Evolutionary conservation across 257 asterid genomes (phyloP).

Genomic region (Solanum pennellii): DNA sequence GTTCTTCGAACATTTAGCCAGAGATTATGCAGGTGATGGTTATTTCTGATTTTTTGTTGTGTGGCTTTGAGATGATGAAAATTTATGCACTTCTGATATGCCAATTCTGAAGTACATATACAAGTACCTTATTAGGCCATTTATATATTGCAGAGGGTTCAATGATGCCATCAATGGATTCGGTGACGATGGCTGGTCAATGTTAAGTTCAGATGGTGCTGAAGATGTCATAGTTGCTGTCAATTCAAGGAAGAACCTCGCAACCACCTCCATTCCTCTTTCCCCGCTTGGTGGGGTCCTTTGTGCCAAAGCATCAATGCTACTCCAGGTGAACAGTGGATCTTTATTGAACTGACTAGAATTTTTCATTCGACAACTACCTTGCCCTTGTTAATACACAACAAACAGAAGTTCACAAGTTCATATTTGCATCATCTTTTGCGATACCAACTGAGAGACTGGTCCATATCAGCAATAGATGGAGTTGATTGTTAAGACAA

Average conservation of each 20-base stretch:
- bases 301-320: conserved; percentile 96
- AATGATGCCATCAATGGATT: conserved; percentile 90
- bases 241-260: conserved; percentile 45
- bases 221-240: conserved; percentile 81
- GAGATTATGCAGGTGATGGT: conserved; percentile 72
- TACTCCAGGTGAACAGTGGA: conserved; percentile 53
- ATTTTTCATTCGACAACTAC: background rate
- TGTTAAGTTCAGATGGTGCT: conserved; percentile 58
- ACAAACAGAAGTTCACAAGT: background rate
- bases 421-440: background rate
- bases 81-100: background rate
- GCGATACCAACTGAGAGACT: background rate
- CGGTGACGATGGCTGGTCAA: conserved; percentile 91
- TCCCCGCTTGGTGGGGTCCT: conserved; percentile 74
- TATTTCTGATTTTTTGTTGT: background rate
- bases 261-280: conserved; percentile 25
- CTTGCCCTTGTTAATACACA: background rate
- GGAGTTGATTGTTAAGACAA: background rate
- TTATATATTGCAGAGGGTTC: conserved; percentile 61
- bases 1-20: conserved; percentile 92
- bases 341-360: background rate
- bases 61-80: background rate
- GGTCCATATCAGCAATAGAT: background rate
- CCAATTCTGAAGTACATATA: background rate
- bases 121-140: background rate